A percentile compares a stretch with the other conserved stretches of the same genome.
phyloP scores from a whole-genome alignment of 495 filamentous ascomycete species.

The Aspergillus steynii region DNA sequence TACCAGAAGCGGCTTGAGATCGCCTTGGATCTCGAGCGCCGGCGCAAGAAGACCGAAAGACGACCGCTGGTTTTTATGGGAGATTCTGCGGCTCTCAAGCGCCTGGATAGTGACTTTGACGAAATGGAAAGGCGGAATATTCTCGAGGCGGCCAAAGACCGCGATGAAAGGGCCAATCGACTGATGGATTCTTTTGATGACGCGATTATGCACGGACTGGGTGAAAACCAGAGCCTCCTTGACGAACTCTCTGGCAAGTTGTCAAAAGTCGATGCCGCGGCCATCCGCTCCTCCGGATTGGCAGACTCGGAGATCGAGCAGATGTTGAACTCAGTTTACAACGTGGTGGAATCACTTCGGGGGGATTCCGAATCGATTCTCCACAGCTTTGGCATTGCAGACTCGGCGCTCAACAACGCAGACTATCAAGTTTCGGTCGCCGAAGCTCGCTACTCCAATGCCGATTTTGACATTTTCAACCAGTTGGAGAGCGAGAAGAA shows the following conservation, averaged over 20 bases:
- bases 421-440: conserved; percentile 56
- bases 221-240: conserved; percentile 53
- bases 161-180: conserved; percentile 50
- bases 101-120: conserved; percentile 54
- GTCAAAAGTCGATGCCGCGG: conserved; percentile 34
- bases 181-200: conserved; percentile 57
- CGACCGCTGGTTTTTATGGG: conserved; percentile 53
- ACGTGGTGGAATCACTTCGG: conserved; percentile 42
- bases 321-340: conserved; percentile 44
- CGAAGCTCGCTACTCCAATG: conserved; percentile 48
- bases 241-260: conserved; percentile 48
- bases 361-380: conserved; percentile 52
- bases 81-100: conserved; percentile 46
- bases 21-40: conserved; percentile 52
- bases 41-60: conserved; percentile 52
- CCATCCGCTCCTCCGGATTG: conserved; percentile 33
- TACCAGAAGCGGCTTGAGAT: conserved; percentile 54
- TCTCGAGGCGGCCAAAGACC: conserved; percentile 50
- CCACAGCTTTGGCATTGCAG: conserved; percentile 48
- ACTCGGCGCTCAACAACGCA: conserved; percentile 51
- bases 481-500: conserved; percentile 50
- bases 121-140: conserved; percentile 53
- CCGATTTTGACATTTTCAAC: conserved; percentile 44
- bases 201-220: conserved; percentile 52
- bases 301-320: conserved; percentile 46